phyloP scores from a whole-genome alignment of 148 eudicot species.

The Selenicereus undatus region DNA sequence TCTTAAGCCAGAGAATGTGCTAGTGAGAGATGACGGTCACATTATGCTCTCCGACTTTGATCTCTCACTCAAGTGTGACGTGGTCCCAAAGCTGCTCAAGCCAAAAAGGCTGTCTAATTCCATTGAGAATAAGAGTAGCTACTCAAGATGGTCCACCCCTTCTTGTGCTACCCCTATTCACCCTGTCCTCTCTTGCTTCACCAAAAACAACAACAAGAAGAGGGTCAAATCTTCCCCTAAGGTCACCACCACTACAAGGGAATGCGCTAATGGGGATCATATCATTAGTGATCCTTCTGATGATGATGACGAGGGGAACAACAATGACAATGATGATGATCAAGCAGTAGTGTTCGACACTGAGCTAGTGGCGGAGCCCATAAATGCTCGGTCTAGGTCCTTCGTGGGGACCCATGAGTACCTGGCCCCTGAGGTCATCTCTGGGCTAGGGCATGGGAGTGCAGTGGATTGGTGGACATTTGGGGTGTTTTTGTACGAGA shows the following conservation, averaged over 20 bases:
- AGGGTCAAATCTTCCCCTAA: slow-evolving; percentile 17
- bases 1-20: slow-evolving; percentile 73
- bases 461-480: slow-evolving; percentile 81
- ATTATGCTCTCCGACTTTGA: slow-evolving; percentile 79
- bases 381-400: slow-evolving; percentile 63
- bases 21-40: slow-evolving; percentile 77
- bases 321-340: not conserved
- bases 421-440: slow-evolving; percentile 76
- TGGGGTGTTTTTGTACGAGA: slow-evolving; percentile 65
- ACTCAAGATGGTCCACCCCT: slow-evolving; percentile 40
- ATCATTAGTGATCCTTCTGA: slow-evolving; percentile 6
- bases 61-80: slow-evolving; percentile 65
- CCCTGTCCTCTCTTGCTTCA: slow-evolving; percentile 65
- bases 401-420: slow-evolving; percentile 81
- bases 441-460: slow-evolving; percentile 73
- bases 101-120: slow-evolving; percentile 20
- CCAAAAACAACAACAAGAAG: slow-evolving; percentile 1
- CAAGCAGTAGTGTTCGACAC: slow-evolving; percentile 22
- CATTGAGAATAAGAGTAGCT: not conserved
- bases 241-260: slow-evolving; percentile 28
- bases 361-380: slow-evolving; percentile 65
- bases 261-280: slow-evolving; percentile 26
- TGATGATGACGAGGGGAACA: not conserved
- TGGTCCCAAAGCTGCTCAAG: slow-evolving; percentile 51
- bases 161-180: slow-evolving; percentile 49